Evolutionary conservation across 2,329 filamentous ascomycete species (phyloP).

Genomic region (Coniochaeta prunicola): DNA sequence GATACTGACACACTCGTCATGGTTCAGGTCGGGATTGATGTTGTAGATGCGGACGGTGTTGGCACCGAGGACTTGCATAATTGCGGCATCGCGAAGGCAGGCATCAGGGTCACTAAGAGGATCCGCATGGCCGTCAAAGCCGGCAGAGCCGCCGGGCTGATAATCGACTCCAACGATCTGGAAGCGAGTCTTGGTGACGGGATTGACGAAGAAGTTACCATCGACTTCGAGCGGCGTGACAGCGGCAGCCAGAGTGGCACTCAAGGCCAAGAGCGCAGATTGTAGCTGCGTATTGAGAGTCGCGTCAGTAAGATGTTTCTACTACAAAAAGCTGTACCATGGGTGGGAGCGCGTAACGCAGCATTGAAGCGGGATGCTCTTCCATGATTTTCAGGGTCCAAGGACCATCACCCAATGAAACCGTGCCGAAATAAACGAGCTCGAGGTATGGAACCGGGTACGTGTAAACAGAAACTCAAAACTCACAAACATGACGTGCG

Average conservation of each 20-base stretch:
- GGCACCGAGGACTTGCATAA: conserved; percentile 57
- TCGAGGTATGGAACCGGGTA: neutral
- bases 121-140: conserved; percentile 50
- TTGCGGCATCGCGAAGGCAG: conserved; percentile 57
- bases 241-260: conserved; percentile 45
- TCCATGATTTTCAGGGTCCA: neutral
- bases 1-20: conserved; percentile 59
- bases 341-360: neutral
- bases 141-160: conserved; percentile 59
- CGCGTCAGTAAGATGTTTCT: neutral
- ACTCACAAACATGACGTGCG: neutral
- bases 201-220: conserved; percentile 54
- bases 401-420: neutral
- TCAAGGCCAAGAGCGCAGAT: conserved; percentile 42
- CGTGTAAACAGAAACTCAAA: neutral
- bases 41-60: conserved; percentile 68
- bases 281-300: conserved; percentile 22
- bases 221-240: conserved; percentile 50
- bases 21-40: conserved; percentile 57
- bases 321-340: neutral
- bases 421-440: neutral
- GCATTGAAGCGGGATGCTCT: neutral
- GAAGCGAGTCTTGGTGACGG: conserved; percentile 50
- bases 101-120: conserved; percentile 50
- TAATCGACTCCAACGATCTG: conserved; percentile 63